A percentile compares a stretch with the other conserved stretches of the same genome.
These are phyloP conservation scores for Sclerotinia sclerotiorum DNA, from an alignment of 2,329 filamentous ascomycete genomes.

Conservation along the genomic window DNA sequence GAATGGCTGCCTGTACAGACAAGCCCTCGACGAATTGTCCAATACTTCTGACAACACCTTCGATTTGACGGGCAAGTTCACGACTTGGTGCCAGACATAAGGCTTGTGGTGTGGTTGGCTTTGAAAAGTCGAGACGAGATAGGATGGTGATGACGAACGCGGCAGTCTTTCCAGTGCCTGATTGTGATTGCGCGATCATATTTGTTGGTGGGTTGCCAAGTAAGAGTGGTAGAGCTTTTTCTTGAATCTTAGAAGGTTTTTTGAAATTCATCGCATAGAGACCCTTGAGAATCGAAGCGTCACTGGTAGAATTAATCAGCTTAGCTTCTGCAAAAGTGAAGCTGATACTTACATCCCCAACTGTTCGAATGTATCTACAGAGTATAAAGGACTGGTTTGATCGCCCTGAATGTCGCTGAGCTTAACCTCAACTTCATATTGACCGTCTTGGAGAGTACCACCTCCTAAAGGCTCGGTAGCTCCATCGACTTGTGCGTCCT, in stretches of 20 bases:
- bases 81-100: conserved; percentile 88
- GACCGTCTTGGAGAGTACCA: conserved; percentile 64
- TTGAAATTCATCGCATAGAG: conserved; percentile 81
- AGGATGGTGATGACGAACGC: conserved; percentile 93
- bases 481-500: conserved; percentile 48
- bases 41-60: conserved; percentile 79
- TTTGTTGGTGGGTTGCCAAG: conserved; percentile 83
- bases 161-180: conserved; percentile 95
- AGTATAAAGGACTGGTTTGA: conserved; percentile 82
- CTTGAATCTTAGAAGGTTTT: conserved; percentile 97
- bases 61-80: conserved; percentile 92
- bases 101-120: conserved; percentile 71
- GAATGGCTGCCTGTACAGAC: conserved; percentile 77
- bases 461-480: conserved; percentile 45
- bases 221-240: conserved; percentile 87
- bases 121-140: conserved; percentile 74
- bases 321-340: neutral
- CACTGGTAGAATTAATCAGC: conserved; percentile 43
- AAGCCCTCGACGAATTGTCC: conserved; percentile 79
- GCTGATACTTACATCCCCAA: conserved; percentile 66
- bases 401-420: conserved; percentile 86
- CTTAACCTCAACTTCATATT: conserved; percentile 89
- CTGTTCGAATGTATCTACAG: conserved; percentile 79
- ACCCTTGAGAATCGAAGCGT: conserved; percentile 69
- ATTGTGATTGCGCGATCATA: conserved; percentile 98